A percentile compares a stretch with the other conserved stretches of the same genome.
Evolutionary conservation across 768 basidiomycete genomes (phyloP).

Genomic region (Tylopilus sp.): DNA sequence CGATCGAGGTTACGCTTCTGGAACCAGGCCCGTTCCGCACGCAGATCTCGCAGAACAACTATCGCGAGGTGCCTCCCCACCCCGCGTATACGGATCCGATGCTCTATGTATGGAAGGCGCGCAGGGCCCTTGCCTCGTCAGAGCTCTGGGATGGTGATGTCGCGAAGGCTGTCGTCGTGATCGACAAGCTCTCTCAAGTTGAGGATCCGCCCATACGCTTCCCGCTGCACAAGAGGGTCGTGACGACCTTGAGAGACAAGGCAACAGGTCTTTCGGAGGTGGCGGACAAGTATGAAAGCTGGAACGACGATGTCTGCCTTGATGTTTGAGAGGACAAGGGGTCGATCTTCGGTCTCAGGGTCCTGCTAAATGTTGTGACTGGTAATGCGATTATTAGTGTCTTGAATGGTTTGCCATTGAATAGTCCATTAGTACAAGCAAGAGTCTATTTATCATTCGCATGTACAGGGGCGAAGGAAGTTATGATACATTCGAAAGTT

Average conservation of each 20-base stretch:
- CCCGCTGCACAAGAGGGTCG: conserved; percentile 6
- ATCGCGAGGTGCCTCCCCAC: conserved; percentile 7
- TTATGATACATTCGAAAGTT: too few relatives aligned
- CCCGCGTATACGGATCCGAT: conserved; percentile 17
- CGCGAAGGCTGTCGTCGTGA: conserved; percentile 10
- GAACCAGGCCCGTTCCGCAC: conserved; percentile 19
- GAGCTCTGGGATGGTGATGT: conserved; percentile 11
- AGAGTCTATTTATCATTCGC: too few relatives aligned
- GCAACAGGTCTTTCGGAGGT: conserved; percentile 7
- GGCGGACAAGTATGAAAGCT: conserved; percentile 14
- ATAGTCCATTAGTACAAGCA: too few relatives aligned
- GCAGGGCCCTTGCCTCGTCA: not conserved
- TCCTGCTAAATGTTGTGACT: too few relatives aligned
- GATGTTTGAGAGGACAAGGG: not conserved
- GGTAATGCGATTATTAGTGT: too few relatives aligned
- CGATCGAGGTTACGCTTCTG: conserved; percentile 14
- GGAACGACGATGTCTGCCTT: conserved; percentile 16
- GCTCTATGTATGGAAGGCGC: not conserved
- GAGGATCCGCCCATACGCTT: conserved; percentile 19
- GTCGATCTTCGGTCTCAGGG: too few relatives aligned
- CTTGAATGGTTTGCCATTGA: too few relatives aligned
- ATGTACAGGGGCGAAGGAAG: too few relatives aligned
- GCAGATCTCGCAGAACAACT: not conserved
- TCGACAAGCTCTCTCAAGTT: conserved; percentile 11
- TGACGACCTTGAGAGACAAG: conserved; percentile 13